Evolutionary conservation across 1,139 yeast species (phyloP).

Genomic region (Suhomyces yuchorum): DNA sequence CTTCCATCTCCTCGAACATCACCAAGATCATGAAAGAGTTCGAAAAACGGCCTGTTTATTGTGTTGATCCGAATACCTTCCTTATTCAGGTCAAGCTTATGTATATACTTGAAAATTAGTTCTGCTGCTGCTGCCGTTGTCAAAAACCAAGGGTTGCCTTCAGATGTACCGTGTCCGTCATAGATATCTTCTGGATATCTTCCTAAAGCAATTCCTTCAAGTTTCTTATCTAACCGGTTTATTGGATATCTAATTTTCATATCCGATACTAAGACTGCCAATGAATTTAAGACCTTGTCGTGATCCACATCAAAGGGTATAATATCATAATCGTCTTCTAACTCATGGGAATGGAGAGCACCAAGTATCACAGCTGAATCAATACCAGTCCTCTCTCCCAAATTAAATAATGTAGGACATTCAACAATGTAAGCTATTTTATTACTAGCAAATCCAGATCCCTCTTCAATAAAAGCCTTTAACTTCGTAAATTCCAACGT

Average conservation of each 20-base stretch:
- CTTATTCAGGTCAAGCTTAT: constrained; percentile 25
- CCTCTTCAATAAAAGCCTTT: constrained; percentile 38
- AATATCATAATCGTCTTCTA: constrained; percentile 32
- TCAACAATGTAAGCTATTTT: constrained; percentile 63
- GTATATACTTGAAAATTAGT: constrained; percentile 43
- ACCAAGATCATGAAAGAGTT: constrained; percentile 28
- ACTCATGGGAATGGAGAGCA: constrained; percentile 62
- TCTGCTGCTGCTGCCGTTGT: constrained; percentile 83
- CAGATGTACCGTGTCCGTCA: constrained; percentile 71
- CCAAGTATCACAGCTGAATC: constrained; percentile 82
- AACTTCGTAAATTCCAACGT: constrained; percentile 26
- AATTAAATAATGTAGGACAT: constrained; percentile 53
- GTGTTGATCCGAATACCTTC: constrained; percentile 30
- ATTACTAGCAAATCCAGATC: constrained; percentile 48
- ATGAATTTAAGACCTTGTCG: constrained; percentile 56
- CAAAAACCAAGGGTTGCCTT: constrained; percentile 96
- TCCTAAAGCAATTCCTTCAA: constrained; percentile 75
- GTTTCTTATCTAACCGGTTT: constrained; percentile 50
- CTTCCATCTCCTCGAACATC: constrained; percentile 9
- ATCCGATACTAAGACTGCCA: constrained; percentile 58
- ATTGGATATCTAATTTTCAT: constrained; percentile 79
- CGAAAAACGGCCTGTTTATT: constrained; percentile 32
- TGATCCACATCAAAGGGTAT: constrained; percentile 66
- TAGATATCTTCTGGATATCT: constrained; percentile 93
- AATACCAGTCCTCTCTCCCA: constrained; percentile 61